Percentiles rank a stretch among this genome's conserved stretches.
Conservation (phyloP, 257 asterid genomes). For the Nicotiana benthamiana region DNA sequence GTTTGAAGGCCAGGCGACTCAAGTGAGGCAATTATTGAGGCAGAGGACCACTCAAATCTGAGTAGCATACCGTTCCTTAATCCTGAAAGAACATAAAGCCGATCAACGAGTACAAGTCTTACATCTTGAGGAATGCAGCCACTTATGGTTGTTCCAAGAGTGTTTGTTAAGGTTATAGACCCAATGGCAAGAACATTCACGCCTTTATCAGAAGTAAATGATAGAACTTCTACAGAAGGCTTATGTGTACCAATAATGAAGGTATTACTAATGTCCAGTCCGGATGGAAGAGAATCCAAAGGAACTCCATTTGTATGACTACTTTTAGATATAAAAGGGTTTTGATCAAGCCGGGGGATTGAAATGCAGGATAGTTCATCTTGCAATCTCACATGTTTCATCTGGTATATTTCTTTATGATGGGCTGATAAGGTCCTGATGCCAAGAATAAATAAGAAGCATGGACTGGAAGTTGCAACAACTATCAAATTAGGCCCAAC, state of each 20-base stretch:
- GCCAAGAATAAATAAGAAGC: constrained; percentile 69
- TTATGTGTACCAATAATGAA: constrained; percentile 86
- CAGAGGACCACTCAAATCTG: constrained; percentile 95
- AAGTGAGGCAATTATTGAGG: constrained; percentile 25
- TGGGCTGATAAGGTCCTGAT: constrained; percentile 36
- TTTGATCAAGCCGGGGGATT: constrained; percentile 46
- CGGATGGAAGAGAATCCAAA: constrained; percentile 24
- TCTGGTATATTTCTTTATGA: constrained; percentile 53
- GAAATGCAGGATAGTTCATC: constrained; percentile 88
- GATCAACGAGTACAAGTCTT: constrained; percentile 84
- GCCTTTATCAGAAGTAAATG: constrained; percentile 59
- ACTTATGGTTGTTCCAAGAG: constrained; percentile 61
- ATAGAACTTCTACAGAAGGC: constrained; percentile 90
- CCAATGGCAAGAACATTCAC: constrained; percentile 65
- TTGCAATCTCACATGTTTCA: constrained; percentile 69
- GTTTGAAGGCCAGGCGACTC: constrained; percentile 30
- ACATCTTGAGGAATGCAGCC: constrained; percentile 96
- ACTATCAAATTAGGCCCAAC: constrained; percentile 76
- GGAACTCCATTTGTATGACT: constrained; percentile 27
- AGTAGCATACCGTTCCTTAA: constrained; percentile 97
- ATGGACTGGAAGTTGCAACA: constrained; percentile 82
- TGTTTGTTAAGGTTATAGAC: constrained; percentile 60
- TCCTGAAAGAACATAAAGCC: constrained; percentile 78
- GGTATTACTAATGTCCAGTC: constrained; percentile 31
- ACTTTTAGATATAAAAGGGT: constrained; percentile 18